Evolutionary conservation across 768 basidiomycete species (phyloP).

Genomic region (Hypsizygus marmoreus): DNA sequence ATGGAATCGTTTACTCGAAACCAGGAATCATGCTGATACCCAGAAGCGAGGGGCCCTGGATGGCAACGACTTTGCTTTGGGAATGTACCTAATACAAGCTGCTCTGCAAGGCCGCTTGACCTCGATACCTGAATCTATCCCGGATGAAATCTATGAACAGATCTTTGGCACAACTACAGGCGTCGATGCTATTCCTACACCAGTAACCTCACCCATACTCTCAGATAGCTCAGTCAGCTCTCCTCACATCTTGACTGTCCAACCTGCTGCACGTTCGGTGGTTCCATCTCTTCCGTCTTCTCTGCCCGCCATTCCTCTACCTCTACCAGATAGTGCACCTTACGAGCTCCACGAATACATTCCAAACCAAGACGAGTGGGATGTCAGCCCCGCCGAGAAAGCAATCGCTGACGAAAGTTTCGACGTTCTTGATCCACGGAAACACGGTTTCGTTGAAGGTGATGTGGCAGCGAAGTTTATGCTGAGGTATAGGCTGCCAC

Average conservation of each 20-base stretch:
- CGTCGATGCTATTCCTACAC: conserved; percentile 5
- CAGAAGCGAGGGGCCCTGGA: conserved; percentile 62
- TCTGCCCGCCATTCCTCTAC: too few species aligned
- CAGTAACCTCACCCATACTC: conserved; percentile 8
- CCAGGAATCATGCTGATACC: conserved; percentile 65
- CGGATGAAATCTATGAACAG: conserved; percentile 30
- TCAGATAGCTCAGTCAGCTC: not conserved
- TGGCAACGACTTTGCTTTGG: conserved; percentile 67
- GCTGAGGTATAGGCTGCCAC: conserved; percentile 29
- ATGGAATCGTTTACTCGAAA: not conserved
- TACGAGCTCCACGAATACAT: too few species aligned
- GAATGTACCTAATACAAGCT: conserved; percentile 64
- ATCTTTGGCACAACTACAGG: conserved; percentile 19
- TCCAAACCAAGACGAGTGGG: too few species aligned
- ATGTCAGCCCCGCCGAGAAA: conserved; percentile 28
- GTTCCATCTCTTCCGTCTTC: too few species aligned
- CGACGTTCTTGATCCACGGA: conserved; percentile 28
- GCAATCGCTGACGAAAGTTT: conserved; percentile 33
- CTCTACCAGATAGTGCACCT: too few species aligned
- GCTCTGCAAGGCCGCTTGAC: conserved; percentile 34
- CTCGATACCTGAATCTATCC: conserved; percentile 32
- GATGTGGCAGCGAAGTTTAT: conserved; percentile 35
- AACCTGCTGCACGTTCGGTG: too few species aligned
- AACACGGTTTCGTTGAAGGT: conserved; percentile 32
- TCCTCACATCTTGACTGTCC: too few species aligned